Evolutionary conservation across 2,329 filamentous ascomycete genomes (phyloP), one percentile per base, ranked within the genome.

Genomic region (Trichoderma brevicompactum): DNA sequence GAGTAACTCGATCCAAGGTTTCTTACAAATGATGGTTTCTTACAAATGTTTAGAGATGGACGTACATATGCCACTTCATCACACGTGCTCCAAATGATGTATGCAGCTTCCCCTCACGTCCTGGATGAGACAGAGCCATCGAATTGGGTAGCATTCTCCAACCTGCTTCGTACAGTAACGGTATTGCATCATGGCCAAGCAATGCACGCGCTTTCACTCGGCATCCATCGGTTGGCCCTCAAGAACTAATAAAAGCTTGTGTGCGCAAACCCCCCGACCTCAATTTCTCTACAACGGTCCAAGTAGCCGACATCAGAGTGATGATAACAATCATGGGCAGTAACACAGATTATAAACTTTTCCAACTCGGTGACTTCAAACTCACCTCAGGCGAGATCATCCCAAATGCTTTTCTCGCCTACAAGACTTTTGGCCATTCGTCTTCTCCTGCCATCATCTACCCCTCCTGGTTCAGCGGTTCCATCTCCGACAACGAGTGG

Each of bases 401-500:
- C 17, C 81, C 83, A 1, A 75, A 85, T 69, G 91, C 91, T 1
- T 84, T 85, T 71, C 86, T 94, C 62, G 89, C 90, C 15, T 94
- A 92, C 81, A 92, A 90, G 76, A 92, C 90, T 0, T 89, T 90
- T 69, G 91, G 91, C 19, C 80, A 88, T 64, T 74, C 84, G 0
- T 82, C 79, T 0, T 80, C 79, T 6, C 90, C 90, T 7, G 87
- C 87, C 2, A 85, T 94, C 65, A 84, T 94, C 67, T 94, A 94
- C 72, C 91, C 91, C 2, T 88, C 87, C 2, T 94, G 91, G 91
- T 94, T 88, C 74, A 76, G 74, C 61, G 76, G 75, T 78, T 79
- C 77, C 2, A 91, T 94, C 68, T 79, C 82, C 2, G 88, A 91
- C 71, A 94, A 94, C 67, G 82, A 90, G 73, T 93, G 91, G 91